Base-by-base conservation (phyloP, 2,329 filamentous ascomycete genomes). In the Microdochium paspali region DNA sequence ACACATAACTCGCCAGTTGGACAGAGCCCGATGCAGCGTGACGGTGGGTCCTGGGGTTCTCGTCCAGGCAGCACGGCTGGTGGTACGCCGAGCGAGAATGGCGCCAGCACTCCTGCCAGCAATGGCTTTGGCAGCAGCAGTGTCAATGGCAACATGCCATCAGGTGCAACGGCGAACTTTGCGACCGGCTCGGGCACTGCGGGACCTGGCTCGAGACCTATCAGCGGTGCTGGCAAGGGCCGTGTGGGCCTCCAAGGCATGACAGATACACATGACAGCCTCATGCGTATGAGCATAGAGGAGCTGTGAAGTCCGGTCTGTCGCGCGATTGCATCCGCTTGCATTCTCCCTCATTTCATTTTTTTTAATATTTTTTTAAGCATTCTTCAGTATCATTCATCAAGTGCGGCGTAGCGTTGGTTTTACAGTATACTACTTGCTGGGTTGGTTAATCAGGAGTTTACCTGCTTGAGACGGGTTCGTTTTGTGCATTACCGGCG, bases 281-380 rank as follows among this genome's bases (percentile, higher is more conserved):
- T 96, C 54, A 95, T 95, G 85, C 90, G 91, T 58, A 93, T 97
- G 87, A 95, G 87, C 65, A 95, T 96, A 59, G 90, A 96, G 64
- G 95, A 70, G 32, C 26, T n/a, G 26, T 28, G 26, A n/a, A n/a
- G n/a, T n/a, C n/a, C n/a, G n/a, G n/a, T n/a, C n/a, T n/a, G n/a
- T n/a, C n/a, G n/a, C n/a, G n/a, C n/a, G n/a, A n/a, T n/a, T n/a
- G n/a, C n/a, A n/a, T n/a, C n/a, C n/a, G n/a, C n/a, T 28, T 13
- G 13, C 26, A 28, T 28, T 28, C 26, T n/a, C n/a, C n/a, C n/a
- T n/a, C n/a, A n/a, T n/a, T n/a, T n/a, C n/a, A n/a, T n/a, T n/a
- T n/a, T n/a, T n/a, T n/a, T n/a, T n/a, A n/a, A n/a, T n/a, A n/a
- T n/a, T n/a, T n/a, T n/a, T n/a, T n/a, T n/a, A n/a, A n/a, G n/a